Conservation (phyloP, 2,329 filamentous ascomycete species). For the Apiospora sp. region DNA sequence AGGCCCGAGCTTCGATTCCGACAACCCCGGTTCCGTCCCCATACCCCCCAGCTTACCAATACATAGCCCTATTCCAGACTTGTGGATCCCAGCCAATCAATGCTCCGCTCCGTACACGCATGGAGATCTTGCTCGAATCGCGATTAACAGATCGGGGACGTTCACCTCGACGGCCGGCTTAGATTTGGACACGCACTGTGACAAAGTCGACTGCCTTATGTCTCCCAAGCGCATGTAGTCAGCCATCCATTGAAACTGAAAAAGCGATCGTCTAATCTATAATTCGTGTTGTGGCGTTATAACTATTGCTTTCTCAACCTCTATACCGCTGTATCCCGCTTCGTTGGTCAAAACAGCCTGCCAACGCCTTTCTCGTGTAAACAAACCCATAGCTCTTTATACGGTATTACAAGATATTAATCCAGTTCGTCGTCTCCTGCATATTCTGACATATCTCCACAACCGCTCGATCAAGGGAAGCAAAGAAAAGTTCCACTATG, state of each 20-base stretch:
- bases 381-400: conserved; percentile 18
- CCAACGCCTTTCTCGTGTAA: conserved; percentile 12
- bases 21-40: conserved; percentile 3
- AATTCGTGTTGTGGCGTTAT: conserved; percentile 11
- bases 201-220: too few species aligned
- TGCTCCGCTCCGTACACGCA: neutral
- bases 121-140: neutral
- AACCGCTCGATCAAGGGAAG: neutral
- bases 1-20: conserved; percentile 18
- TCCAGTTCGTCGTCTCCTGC: neutral
- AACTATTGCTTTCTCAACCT: conserved; percentile 20
- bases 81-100: neutral
- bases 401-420: conserved; percentile 18
- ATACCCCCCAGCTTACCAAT: conserved; percentile 10
- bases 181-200: neutral
- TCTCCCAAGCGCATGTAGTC: neutral
- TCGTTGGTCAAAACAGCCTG: neutral
- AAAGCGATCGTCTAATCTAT: neutral
- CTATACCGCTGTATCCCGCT: conserved; percentile 24
- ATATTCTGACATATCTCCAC: neutral
- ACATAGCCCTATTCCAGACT: neutral
- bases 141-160: neutral
- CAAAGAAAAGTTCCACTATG: neutral
- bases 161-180: neutral
- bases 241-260: neutral